These are phyloP conservation scores for Talaromyces borbonicus DNA, from an alignment of 495 filamentous ascomycete species.

Conservation along the genomic window DNA sequence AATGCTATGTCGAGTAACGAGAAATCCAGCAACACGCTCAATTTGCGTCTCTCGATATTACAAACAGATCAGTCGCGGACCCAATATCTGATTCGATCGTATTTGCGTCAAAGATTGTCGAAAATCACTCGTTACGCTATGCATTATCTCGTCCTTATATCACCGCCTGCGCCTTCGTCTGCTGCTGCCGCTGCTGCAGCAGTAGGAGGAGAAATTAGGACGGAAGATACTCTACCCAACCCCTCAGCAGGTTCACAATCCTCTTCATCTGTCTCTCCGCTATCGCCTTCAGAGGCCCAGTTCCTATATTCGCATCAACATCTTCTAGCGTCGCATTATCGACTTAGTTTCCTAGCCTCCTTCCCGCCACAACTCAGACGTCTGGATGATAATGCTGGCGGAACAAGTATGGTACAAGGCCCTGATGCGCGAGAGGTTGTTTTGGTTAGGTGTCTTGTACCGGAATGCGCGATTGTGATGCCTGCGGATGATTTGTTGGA, in stretches of 20 bases:
- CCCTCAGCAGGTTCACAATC: constrained; percentile 30
- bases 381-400: constrained; percentile 82
- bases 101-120: constrained; percentile 71
- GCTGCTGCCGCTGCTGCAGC: not conserved
- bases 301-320: constrained; percentile 78
- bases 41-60: constrained; percentile 86
- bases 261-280: constrained; percentile 30
- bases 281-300: constrained; percentile 62
- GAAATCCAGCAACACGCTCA: constrained; percentile 74
- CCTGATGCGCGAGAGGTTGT: constrained; percentile 77
- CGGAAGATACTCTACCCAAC: constrained; percentile 12
- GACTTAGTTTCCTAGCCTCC: constrained; percentile 64
- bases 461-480: constrained; percentile 42
- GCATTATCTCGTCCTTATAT: constrained; percentile 31
- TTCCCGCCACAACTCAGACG: constrained; percentile 70
- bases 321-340: constrained; percentile 72
- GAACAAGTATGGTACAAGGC: constrained; percentile 81
- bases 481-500: constrained; percentile 48
- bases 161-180: constrained; percentile 44
- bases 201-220: not conserved
- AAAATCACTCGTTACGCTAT: constrained; percentile 49
- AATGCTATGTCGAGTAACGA: constrained; percentile 44
- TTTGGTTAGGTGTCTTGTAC: constrained; percentile 66
- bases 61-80: constrained; percentile 93
- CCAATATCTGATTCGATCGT: constrained; percentile 81